phyloP scores from a whole-genome alignment of 23 red algal genomes.

The Gracilaria gracilis region DNA sequence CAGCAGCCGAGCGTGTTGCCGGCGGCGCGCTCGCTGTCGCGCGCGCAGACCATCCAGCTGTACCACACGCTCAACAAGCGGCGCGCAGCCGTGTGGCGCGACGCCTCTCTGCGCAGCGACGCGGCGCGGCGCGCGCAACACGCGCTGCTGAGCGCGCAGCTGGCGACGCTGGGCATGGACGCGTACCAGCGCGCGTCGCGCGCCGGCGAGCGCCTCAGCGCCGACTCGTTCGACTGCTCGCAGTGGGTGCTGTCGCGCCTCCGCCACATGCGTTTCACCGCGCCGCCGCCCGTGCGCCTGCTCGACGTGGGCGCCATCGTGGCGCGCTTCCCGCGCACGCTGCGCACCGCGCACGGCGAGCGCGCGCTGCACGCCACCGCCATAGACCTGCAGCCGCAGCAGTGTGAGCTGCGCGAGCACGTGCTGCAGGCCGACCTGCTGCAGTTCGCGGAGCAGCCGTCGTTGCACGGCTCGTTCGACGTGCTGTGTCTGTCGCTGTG shows the following conservation, averaged over 20 bases:
- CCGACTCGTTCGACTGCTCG: conserved; percentile 43
- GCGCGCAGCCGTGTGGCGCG: not conserved
- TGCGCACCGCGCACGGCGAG: not conserved
- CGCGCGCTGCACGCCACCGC: conserved; percentile 21
- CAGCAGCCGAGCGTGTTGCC: not conserved
- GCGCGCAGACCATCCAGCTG: conserved; percentile 6
- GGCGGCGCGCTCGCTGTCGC: not conserved
- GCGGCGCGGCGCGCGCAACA: conserved; percentile 6
- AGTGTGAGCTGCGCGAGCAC: not conserved
- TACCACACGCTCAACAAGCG: conserved; percentile 68
- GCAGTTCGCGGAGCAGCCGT: not conserved
- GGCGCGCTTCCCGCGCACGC: not conserved
- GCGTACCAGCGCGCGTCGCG: conserved; percentile 53
- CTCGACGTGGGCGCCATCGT: not conserved
- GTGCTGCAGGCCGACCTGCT: conserved; percentile 60
- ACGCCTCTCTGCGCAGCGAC: conserved; percentile 3
- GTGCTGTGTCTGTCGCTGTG: conserved; percentile 58
- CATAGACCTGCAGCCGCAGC: conserved; percentile 48
- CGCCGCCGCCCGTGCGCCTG: not conserved
- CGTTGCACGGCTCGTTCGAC: not conserved
- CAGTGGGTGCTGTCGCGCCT: conserved; percentile 11
- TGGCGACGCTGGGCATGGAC: conserved; percentile 17
- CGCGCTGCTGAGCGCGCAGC: conserved; percentile 44
- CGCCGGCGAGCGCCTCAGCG: conserved; percentile 39
- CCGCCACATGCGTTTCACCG: not conserved